Evolutionary conservation across 352 stramenopile genomes (phyloP), one percentile per base, ranked within the genome.

Genomic region (Phytophthora syringae): DNA sequence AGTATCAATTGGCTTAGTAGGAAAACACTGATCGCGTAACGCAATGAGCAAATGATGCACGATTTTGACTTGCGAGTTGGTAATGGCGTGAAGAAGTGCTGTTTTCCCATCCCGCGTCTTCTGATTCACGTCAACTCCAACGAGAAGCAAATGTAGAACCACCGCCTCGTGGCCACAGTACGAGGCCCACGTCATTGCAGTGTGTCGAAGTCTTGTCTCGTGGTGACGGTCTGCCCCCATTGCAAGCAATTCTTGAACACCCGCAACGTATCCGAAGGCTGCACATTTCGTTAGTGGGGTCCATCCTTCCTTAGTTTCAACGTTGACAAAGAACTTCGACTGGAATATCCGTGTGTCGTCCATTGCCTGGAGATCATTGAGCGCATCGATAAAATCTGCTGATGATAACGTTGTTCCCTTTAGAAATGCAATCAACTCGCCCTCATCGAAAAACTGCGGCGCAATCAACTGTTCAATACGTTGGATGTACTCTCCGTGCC

Each of bases 81-180:
- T 74, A 2, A 81, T 71, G 0, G 86, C 84, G 56, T 94, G 86
- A 3, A 91, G 83, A 15, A 94, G 54, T 2, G 86, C 82, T 0
- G 84, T 92, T 61, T 86, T 89, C 5, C 81, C 76, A 30, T 93
- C 86, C 0, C 66, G 55, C 1, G 86, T 93, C 20, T 60, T 66
- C 21, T 79, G 70, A 20, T 74, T 36, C 3, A 86, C 43, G 25
- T 77, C 32, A 7, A 82, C 77, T 1, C 64, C 54, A 37, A 74
- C 7, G 0, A 78, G 80, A 24, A 94, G 64, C 1, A 94, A 61
- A 4, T 74, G 52, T 12, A 93, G 68, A 21, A 80, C 71, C 4
- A 90, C 74, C 2, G 67, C 59, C 45, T 93, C 85, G 44, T 94
- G 84, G 3, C 86, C 86, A 43, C 82, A 92, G 55, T 85, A 92